Conservation (phyloP, 352 stramenopile species). For the Phytophthora idaei region DNA sequence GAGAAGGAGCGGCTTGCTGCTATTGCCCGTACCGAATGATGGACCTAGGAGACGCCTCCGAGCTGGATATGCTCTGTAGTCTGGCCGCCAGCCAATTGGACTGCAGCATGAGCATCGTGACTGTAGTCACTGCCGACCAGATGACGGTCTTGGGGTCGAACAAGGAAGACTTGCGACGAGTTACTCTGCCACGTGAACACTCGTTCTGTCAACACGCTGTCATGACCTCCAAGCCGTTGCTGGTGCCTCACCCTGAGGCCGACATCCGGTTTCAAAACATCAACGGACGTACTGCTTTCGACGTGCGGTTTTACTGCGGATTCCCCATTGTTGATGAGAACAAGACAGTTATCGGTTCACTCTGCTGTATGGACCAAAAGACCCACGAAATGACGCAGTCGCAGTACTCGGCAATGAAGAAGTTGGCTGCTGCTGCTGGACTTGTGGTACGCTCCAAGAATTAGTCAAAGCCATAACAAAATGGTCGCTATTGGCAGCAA, state of each 20-base stretch:
- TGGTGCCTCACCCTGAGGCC: constrained; percentile 57
- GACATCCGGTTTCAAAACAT: constrained; percentile 68
- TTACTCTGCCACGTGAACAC: constrained; percentile 49
- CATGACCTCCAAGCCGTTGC: constrained; percentile 60
- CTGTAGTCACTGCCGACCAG: constrained; percentile 52
- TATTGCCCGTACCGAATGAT: constrained; percentile 48
- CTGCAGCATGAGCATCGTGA: constrained; percentile 65
- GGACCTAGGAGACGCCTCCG: constrained; percentile 49
- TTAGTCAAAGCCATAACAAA: background rate
- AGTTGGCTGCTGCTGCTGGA: constrained; percentile 52
- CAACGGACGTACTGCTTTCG: constrained; percentile 35
- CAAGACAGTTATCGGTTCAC: constrained; percentile 57
- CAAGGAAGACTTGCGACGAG: constrained; percentile 25
- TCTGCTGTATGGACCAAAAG: constrained; percentile 64
- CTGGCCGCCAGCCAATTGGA: constrained; percentile 52
- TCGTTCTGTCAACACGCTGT: constrained; percentile 71
- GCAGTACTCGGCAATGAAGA: constrained; percentile 58
- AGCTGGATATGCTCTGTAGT: constrained; percentile 65
- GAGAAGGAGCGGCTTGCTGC: constrained; percentile 47
- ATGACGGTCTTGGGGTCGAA: constrained; percentile 47
- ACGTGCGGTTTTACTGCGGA: constrained; percentile 69
- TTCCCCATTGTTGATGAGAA: constrained; percentile 58
- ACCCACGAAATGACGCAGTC: constrained; percentile 51
- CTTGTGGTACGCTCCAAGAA: constrained; percentile 40
- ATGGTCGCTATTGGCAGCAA: too few species aligned